Evolutionary conservation across 305 asterid species (phyloP).

Genomic region (Fraxinus sp.): DNA sequence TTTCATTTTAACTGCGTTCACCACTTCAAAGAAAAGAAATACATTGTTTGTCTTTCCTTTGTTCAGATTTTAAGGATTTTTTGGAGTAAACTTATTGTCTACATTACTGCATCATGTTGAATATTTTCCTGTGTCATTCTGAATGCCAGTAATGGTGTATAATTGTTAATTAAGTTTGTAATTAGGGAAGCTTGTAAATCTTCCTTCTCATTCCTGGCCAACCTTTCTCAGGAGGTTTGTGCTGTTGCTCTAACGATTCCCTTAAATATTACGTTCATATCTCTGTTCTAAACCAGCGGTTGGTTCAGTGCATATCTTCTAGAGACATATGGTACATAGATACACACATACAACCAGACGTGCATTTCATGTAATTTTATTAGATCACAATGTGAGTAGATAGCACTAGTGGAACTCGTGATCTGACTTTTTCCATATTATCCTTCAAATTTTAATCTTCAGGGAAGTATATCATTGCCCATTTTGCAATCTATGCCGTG

Average conservation of each 20-base stretch:
- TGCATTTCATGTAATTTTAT: not conserved
- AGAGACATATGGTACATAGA: not conserved
- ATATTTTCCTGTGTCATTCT: not conserved
- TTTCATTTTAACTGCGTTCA: not conserved
- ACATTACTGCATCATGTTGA: not conserved
- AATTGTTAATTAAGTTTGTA: conserved; percentile 5
- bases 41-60: not conserved
- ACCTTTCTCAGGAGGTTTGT: not conserved
- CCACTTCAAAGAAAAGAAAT: not conserved
- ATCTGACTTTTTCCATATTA: conserved; percentile 12
- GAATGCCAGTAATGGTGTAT: not conserved
- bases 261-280: not conserved
- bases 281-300: not conserved
- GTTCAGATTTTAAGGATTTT: not conserved
- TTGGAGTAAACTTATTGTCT: not conserved
- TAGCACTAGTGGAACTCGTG: not conserved
- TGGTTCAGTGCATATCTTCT: not conserved
- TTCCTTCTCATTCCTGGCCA: not conserved
- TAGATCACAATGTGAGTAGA: not conserved
- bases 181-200: not conserved
- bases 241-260: not conserved
- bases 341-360: not conserved
- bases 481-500: conserved; percentile 92
- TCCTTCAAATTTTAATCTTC: conserved; percentile 17
- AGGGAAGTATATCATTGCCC: conserved; percentile 97